phyloP scores from a whole-genome alignment of 306 rosid genomes.

The Acacia confusa region DNA sequence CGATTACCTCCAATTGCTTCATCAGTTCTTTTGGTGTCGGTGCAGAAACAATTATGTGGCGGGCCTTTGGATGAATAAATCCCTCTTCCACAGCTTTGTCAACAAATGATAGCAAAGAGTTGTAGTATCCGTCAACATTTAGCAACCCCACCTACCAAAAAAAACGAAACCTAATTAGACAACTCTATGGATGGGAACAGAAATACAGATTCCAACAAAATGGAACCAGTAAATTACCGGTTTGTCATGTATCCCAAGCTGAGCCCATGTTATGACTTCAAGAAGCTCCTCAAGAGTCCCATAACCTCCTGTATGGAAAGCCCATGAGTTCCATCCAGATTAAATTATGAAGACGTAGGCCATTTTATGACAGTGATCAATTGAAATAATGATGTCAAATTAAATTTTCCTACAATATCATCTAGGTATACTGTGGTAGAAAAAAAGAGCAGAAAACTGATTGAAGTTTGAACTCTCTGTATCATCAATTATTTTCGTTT shows the following conservation, averaged over 20 bases:
- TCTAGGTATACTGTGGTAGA: not conserved
- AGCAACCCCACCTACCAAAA: conserved; percentile 81
- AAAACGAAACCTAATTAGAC: conserved; percentile 10
- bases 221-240: conserved; percentile 55
- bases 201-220: conserved; percentile 10
- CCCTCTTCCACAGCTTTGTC: conserved; percentile 99
- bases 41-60: conserved; percentile 89
- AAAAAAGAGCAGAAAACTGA: not conserved
- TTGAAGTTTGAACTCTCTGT: not conserved
- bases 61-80: conserved; percentile 85
- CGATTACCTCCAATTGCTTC: conserved; percentile 86
- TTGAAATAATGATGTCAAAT: not conserved
- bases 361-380: not conserved
- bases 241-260: conserved; percentile 97
- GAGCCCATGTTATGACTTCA: conserved; percentile 99
- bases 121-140: conserved; percentile 96
- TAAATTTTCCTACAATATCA: not conserved
- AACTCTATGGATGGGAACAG: not conserved
- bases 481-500: not conserved
- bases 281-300: conserved; percentile 98
- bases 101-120: conserved; percentile 77
- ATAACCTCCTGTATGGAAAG: conserved; percentile 70
- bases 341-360: not conserved
- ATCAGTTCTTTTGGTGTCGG: conserved; percentile 87
- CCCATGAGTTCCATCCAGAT: not conserved